A percentile compares a stretch with the other conserved stretches of the same genome.
phyloP scores from a whole-genome alignment of 1,284 basidiomycete genomes.

The Trametes versicolor region DNA sequence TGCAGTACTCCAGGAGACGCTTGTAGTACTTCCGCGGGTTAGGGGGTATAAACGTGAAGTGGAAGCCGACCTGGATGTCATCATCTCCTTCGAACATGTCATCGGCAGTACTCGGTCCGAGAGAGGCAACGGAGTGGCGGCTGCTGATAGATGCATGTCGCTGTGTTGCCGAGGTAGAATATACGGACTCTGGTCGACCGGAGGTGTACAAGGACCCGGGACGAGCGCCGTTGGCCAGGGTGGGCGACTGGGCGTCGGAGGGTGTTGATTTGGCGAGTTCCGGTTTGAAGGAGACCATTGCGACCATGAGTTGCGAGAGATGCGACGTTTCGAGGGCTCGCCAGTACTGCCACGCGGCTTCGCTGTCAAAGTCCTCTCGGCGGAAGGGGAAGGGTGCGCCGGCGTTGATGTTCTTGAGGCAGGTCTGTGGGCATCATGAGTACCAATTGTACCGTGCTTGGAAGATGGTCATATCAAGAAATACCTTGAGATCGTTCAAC shows the following conservation, averaged over 20 bases:
- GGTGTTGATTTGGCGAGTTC: constrained; percentile 85
- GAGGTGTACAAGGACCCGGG: constrained; percentile 60
- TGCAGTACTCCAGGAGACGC: constrained; percentile 84
- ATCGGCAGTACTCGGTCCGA: constrained; percentile 50
- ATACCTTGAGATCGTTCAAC: constrained; percentile 84
- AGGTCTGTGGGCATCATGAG: constrained; percentile 62
- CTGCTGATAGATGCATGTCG: constrained; percentile 73
- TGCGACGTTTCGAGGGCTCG: constrained; percentile 84
- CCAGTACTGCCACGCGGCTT: constrained; percentile 88
- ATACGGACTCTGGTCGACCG: constrained; percentile 44
- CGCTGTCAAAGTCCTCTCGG: constrained; percentile 86
- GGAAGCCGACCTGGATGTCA: constrained; percentile 72
- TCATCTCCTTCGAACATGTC: constrained; percentile 69
- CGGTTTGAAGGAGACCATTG: constrained; percentile 89
- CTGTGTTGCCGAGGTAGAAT: constrained; percentile 45
- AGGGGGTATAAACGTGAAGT: constrained; percentile 91
- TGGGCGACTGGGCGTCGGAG: constrained; percentile 58
- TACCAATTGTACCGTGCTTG: not conserved
- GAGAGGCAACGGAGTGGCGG: constrained; percentile 62
- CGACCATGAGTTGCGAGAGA: constrained; percentile 89
- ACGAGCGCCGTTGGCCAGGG: constrained; percentile 51
- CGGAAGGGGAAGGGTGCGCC: constrained; percentile 87
- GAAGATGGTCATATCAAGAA: constrained; percentile 11
- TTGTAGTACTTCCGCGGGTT: constrained; percentile 89
- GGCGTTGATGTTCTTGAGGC: constrained; percentile 91